Evolutionary conservation across 2,329 filamentous ascomycete genomes (phyloP), one percentile per base, ranked within the genome.

Genomic region (Colletotrichum sidae): DNA sequence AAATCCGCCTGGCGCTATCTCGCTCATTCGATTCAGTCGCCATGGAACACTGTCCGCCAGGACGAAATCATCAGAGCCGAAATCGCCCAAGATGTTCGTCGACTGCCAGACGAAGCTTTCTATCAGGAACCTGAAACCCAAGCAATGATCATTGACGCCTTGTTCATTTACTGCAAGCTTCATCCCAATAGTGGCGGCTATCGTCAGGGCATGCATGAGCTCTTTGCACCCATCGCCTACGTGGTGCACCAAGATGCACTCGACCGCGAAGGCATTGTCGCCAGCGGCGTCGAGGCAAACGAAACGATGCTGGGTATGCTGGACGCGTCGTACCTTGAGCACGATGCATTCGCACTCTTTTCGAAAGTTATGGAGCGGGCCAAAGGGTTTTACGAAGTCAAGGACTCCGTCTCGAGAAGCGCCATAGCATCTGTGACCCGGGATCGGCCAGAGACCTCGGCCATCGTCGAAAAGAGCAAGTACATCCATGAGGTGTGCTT

Each of bases 191-290:
- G 93, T 58, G 93, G 93, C 13, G 94, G 88, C 15, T 99, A 99
- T 75, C 89, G 96, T n/a, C 96, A 99, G 80, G 96, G 96, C 10
- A 99, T 99, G 95, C 96, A 99, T 75, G 96, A 99, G 78, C 83
- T 99, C 47, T 83, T 98, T 12, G 96, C 96, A 0, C 94, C 96
- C 0, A 89, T 99, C 42, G 81, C 97, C 7, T 93, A 93, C 85
- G 92, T 93, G 2, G 81, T 98, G 6, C 89, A 94, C 70, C 85
- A 90, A 70, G 96, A 99, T 79, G 91, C 94, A 7, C 82, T 97
- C 55, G 85, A 92, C 57, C 76, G 78, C 4, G 71, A 73, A 3
- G 73, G 25, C 4, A 25, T 77, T 3, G 69, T 71, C 50, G 73
- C 78, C 47, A 73, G 74, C 1, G 63, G 73, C 35, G 73, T 74